phyloP scores from a whole-genome alignment of 352 stramenopile genomes.

The Paralagenidium karlingii region DNA sequence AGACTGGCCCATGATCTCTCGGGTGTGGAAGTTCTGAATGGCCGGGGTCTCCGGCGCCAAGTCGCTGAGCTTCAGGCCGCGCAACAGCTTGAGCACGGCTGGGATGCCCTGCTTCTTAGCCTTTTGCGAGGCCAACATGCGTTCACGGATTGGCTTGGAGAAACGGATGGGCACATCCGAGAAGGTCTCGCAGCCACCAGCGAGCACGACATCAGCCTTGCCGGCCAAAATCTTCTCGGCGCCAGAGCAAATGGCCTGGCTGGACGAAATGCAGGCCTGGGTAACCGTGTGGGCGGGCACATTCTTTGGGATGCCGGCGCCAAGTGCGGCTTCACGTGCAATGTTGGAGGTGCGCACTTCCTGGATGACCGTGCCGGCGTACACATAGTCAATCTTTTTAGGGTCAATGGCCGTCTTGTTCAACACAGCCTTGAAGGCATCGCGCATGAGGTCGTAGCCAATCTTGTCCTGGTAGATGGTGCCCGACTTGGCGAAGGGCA shows the following conservation, averaged over 20 bases:
- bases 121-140: slow-evolving; percentile 83
- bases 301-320: slow-evolving; percentile 89
- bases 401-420: slow-evolving; percentile 93
- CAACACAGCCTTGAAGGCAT: slow-evolving; percentile 93
- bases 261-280: slow-evolving; percentile 95
- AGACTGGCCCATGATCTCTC: slow-evolving; percentile 97
- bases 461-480: slow-evolving; percentile 96
- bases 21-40: slow-evolving; percentile 98
- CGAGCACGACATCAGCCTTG: slow-evolving; percentile 92
- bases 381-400: slow-evolving; percentile 93
- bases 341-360: slow-evolving; percentile 98
- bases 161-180: slow-evolving; percentile 96
- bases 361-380: slow-evolving; percentile 95
- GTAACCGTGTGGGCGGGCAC: slow-evolving; percentile 95
- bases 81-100: slow-evolving; percentile 84
- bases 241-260: slow-evolving; percentile 87
- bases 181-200: slow-evolving; percentile 95
- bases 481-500: slow-evolving; percentile 92
- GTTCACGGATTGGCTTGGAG: slow-evolving; percentile 76
- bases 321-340: slow-evolving; percentile 91
- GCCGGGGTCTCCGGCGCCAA: slow-evolving; percentile 90
- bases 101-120: slow-evolving; percentile 91
- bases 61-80: slow-evolving; percentile 89
- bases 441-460: slow-evolving; percentile 93
- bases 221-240: slow-evolving; percentile 94